Percentiles rank a stretch among this genome's conserved stretches.
Conservation (phyloP, 768 basidiomycete species). For the Phlegmacium glaucopus region DNA sequence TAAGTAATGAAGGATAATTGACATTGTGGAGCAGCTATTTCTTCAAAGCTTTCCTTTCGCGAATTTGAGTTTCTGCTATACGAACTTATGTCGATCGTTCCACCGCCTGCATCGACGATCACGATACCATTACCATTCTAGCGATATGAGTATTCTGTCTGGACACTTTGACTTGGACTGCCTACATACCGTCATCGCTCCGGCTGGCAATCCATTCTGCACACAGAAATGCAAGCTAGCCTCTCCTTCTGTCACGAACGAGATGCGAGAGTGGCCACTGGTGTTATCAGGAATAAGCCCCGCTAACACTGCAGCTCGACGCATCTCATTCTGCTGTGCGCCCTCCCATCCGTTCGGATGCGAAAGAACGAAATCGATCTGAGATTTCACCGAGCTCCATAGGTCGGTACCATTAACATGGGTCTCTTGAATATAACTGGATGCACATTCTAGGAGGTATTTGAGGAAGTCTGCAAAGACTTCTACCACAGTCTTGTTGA, state of each 20-base stretch:
- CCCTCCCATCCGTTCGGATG: slow-evolving; percentile 37
- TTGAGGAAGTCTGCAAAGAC: slow-evolving; percentile 47
- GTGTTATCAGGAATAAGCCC: slow-evolving; percentile 32
- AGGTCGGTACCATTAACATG: slow-evolving; percentile 37
- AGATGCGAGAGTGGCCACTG: slow-evolving; percentile 31
- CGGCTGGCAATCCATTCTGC: slow-evolving; percentile 23
- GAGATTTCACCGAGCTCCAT: slow-evolving; percentile 25
- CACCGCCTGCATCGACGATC: slow-evolving; percentile 61
- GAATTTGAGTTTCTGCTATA: too few relatives aligned
- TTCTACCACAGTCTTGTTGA: slow-evolving; percentile 33
- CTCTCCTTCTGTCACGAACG: slow-evolving; percentile 51
- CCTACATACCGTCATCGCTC: slow-evolving; percentile 17
- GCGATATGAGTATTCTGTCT: too few relatives aligned
- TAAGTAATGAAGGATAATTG: too few relatives aligned
- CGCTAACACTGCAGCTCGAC: slow-evolving; percentile 37
- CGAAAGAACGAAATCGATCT: slow-evolving; percentile 40
- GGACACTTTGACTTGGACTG: too few relatives aligned
- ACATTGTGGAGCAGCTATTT: too few relatives aligned
- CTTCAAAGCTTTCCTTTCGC: too few relatives aligned
- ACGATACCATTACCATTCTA: too few relatives aligned
- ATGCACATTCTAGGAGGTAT: slow-evolving; percentile 41
- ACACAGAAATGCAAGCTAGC: too few relatives aligned
- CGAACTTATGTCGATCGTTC: too few relatives aligned
- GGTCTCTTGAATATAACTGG: slow-evolving; percentile 38
- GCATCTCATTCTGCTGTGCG: slow-evolving; percentile 35